Conservation (phyloP, 176 grass and related monocot genomes). For the Eleusine indica region DNA sequence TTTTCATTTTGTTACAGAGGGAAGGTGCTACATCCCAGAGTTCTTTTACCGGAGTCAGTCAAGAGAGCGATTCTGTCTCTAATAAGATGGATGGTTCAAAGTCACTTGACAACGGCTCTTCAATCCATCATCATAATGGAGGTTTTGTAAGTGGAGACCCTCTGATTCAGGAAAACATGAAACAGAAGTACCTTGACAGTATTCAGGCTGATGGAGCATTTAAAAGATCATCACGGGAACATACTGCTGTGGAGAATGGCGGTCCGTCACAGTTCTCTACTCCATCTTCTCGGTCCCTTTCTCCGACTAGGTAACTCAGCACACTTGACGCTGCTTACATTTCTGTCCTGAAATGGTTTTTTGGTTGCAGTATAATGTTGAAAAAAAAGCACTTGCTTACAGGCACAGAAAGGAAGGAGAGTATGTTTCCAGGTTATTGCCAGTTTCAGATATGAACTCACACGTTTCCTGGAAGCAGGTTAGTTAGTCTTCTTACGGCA, state of each 20-base stretch:
- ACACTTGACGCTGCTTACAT: not conserved
- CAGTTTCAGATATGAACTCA: slow-evolving; percentile 57
- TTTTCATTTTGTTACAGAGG: slow-evolving; percentile 46
- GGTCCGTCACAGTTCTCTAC: slow-evolving; percentile 67
- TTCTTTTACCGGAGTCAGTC: slow-evolving; percentile 16
- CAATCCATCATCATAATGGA: slow-evolving; percentile 43
- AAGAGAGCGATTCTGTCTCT: slow-evolving; percentile 24
- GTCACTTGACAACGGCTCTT: slow-evolving; percentile 9
- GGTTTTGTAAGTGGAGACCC: slow-evolving; percentile 34
- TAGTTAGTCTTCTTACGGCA: slow-evolving; percentile 11
- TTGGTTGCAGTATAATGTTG: not conserved
- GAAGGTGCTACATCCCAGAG: slow-evolving; percentile 36
- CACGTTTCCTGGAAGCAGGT: slow-evolving; percentile 86
- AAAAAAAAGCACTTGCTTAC: slow-evolving; percentile 9
- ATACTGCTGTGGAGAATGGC: slow-evolving; percentile 39
- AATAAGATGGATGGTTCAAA: slow-evolving; percentile 38
- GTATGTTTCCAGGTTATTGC: slow-evolving; percentile 59
- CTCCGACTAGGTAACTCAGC: slow-evolving; percentile 67
- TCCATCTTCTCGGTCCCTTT: slow-evolving; percentile 79
- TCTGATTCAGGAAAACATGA: slow-evolving; percentile 28
- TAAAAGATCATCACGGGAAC: slow-evolving; percentile 42
- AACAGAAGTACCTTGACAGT: slow-evolving; percentile 39
- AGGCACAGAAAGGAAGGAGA: slow-evolving; percentile 75
- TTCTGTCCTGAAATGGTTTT: slow-evolving; percentile 12
- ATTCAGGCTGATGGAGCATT: slow-evolving; percentile 51